These are phyloP conservation scores for Beauveria medogensis DNA, from an alignment of 2,329 filamentous ascomycete genomes.

Conservation along the genomic window DNA sequence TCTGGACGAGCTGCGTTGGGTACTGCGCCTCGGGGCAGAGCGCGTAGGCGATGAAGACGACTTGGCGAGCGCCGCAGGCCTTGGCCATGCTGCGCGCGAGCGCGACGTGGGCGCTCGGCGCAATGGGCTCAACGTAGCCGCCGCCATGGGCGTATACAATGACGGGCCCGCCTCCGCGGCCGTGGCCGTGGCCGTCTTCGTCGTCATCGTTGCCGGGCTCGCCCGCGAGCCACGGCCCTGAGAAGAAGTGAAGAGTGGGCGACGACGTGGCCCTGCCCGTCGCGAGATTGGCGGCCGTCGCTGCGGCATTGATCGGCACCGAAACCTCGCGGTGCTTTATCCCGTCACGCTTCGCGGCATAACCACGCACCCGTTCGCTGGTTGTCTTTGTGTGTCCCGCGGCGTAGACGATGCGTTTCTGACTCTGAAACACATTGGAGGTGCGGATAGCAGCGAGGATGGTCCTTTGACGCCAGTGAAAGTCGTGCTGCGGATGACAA, in stretches of 20 bases:
- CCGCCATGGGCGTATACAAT: constrained; percentile 19
- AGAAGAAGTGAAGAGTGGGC: constrained; percentile 16
- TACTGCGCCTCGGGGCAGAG: constrained; percentile 17
- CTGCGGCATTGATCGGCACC: background rate
- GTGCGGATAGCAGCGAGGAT: constrained; percentile 1
- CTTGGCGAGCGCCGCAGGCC: constrained; percentile 10
- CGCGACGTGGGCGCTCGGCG: constrained; percentile 13
- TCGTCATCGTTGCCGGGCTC: background rate
- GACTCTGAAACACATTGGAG: background rate
- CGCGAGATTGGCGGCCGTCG: background rate
- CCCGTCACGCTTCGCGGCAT: background rate
- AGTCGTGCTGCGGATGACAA: background rate
- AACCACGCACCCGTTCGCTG: background rate
- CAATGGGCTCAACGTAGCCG: constrained; percentile 17
- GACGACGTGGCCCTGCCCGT: background rate
- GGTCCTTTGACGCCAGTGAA: constrained; percentile 12
- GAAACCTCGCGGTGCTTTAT: constrained; percentile 2
- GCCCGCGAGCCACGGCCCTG: background rate
- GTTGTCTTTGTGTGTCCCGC: background rate
- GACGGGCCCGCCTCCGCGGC: background rate
- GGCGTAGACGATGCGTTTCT: constrained; percentile 1
- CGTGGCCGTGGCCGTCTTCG: background rate
- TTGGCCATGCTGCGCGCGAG: constrained; percentile 13
- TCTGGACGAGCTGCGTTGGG: constrained; percentile 18
- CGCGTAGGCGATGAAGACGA: constrained; percentile 18